phyloP scores from a whole-genome alignment of 495 filamentous ascomycete genomes.

The Saxispiralis lemnorum region DNA sequence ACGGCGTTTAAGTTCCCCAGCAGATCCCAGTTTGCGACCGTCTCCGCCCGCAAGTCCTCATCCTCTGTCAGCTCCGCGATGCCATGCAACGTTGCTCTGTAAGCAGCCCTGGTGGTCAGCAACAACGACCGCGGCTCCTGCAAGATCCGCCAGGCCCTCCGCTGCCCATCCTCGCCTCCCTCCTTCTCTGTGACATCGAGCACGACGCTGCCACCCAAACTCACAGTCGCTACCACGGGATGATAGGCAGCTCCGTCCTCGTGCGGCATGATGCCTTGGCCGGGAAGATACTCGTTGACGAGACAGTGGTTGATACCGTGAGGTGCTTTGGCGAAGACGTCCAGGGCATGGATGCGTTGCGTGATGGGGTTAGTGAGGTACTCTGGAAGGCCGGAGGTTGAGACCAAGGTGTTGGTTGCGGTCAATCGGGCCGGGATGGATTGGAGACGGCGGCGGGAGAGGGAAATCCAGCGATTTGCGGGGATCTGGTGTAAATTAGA shows the following conservation, averaged over 20 bases:
- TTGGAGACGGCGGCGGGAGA: constrained; percentile 76
- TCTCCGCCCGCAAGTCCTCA: constrained; percentile 24
- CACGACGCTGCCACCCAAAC: constrained; percentile 57
- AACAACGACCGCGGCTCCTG: constrained; percentile 55
- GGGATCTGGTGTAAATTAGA: constrained; percentile 18
- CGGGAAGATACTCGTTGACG: constrained; percentile 76
- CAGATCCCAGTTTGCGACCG: constrained; percentile 69
- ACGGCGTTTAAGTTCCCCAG: constrained; percentile 45
- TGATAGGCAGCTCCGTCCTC: constrained; percentile 82
- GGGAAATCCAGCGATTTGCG: constrained; percentile 54
- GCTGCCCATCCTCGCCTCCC: constrained; percentile 12
- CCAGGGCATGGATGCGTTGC: constrained; percentile 39
- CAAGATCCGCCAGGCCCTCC: constrained; percentile 43
- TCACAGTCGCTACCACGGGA: constrained; percentile 77
- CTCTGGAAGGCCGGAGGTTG: constrained; percentile 45
- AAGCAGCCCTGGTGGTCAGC: constrained; percentile 22
- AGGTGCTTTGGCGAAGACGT: constrained; percentile 52
- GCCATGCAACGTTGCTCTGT: constrained; percentile 24
- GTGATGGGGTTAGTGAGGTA: constrained; percentile 63
- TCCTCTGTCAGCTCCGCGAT: constrained; percentile 24
- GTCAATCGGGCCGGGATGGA: constrained; percentile 70
- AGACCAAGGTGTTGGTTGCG: constrained; percentile 53
- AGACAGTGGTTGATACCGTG: constrained; percentile 79
- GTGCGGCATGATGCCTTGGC: constrained; percentile 90
- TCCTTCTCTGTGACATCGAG: constrained; percentile 58